Evolutionary conservation across 2,329 filamentous ascomycete genomes (phyloP).

Genomic region (Ceratocystis albifundus): DNA sequence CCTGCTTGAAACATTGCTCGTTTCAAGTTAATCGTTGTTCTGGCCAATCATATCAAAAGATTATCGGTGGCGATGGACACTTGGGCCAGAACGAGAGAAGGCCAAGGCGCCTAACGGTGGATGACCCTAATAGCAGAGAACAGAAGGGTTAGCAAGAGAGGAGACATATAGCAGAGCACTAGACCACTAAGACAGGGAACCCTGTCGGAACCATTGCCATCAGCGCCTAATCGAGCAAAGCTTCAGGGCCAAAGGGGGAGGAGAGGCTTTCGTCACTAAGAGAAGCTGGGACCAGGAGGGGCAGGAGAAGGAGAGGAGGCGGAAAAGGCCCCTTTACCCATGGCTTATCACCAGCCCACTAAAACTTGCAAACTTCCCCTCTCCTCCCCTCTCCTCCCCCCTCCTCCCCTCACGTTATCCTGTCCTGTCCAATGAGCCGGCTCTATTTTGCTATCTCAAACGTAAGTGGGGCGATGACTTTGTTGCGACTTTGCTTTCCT

Average conservation of each 20-base stretch:
- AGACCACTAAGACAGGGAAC: background rate
- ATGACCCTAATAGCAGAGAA: background rate
- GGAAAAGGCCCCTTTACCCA: background rate
- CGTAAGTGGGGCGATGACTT: background rate
- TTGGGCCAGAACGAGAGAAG: background rate
- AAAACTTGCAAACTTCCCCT: too few relatives aligned
- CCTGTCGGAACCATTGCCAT: background rate
- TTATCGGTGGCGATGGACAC: background rate
- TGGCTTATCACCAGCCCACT: too few relatives aligned
- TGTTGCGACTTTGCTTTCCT: background rate
- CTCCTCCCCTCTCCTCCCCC: too few relatives aligned
- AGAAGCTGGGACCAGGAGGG: background rate
- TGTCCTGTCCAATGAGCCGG: background rate
- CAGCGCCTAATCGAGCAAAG: background rate
- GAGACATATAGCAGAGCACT: too few relatives aligned
- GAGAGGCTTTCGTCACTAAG: too few relatives aligned
- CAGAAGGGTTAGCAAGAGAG: too few relatives aligned
- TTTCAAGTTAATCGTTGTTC: background rate
- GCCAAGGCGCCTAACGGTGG: background rate
- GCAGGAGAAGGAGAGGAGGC: background rate
- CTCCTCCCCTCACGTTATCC: too few relatives aligned
- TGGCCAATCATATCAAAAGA: background rate
- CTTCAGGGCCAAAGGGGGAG: background rate
- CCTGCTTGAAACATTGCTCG: constrained; percentile 5
- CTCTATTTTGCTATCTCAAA: background rate